Evolutionary conservation across 1,284 basidiomycete genomes (phyloP).

Genomic region (Moniliella sp.): DNA sequence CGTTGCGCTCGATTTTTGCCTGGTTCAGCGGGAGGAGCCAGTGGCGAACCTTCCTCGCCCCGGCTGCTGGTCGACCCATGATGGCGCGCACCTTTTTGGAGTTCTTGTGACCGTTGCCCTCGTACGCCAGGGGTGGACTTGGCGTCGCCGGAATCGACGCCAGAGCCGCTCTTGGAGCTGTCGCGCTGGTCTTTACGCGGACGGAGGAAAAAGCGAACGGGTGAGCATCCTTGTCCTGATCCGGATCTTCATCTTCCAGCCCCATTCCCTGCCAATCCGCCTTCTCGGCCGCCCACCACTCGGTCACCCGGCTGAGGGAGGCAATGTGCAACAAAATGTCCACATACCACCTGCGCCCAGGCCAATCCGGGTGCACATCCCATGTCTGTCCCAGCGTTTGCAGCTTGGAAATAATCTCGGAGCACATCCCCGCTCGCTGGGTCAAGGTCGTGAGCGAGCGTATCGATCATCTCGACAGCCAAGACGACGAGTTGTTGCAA

Average conservation of each 20-base stretch:
- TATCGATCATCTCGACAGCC: slow-evolving; percentile 82
- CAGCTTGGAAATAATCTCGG: slow-evolving; percentile 64
- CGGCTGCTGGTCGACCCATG: too few species aligned
- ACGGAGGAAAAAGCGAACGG: slow-evolving; percentile 15
- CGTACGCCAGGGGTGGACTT: too few species aligned
- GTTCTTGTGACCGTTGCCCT: too few species aligned
- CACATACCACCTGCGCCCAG: slow-evolving; percentile 92
- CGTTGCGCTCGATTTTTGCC: not conserved
- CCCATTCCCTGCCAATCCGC: slow-evolving; percentile 92
- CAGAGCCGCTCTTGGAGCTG: not conserved
- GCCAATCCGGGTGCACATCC: slow-evolving; percentile 95
- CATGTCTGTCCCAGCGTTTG: slow-evolving; percentile 77
- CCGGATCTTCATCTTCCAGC: slow-evolving; percentile 89
- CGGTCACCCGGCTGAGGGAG: slow-evolving; percentile 77
- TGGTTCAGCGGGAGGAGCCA: too few species aligned
- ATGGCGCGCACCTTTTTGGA: too few species aligned
- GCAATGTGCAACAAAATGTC: slow-evolving; percentile 73
- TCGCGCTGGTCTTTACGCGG: slow-evolving; percentile 2
- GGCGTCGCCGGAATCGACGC: slow-evolving; percentile 3
- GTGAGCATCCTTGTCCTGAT: slow-evolving; percentile 40
- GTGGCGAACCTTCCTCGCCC: too few species aligned
- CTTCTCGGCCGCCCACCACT: slow-evolving; percentile 99
- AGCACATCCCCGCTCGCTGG: slow-evolving; percentile 59
- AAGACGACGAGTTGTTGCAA: slow-evolving; percentile 79
- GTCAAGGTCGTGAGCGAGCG: slow-evolving; percentile 68